Evolutionary conservation across 148 eudicot genomes (phyloP).

Genomic region (Persicaria maculosa): DNA sequence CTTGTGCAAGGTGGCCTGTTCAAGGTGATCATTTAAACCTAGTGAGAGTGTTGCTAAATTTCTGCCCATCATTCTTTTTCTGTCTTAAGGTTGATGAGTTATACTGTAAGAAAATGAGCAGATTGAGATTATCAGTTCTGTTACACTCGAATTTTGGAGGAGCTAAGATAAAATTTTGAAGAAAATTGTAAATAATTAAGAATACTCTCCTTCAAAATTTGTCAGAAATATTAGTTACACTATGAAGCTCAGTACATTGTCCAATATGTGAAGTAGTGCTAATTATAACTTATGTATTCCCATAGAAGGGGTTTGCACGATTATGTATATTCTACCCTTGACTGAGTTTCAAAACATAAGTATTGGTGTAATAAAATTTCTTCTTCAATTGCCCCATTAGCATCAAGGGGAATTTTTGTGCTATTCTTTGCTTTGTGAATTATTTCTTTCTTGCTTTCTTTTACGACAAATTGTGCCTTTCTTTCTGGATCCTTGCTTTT

Average conservation of each 20-base stretch:
- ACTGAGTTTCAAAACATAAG: no score
- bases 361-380: no score
- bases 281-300: neutral
- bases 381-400: no score
- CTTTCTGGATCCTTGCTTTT: neutral
- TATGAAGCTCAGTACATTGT: neutral
- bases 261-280: neutral
- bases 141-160: neutral
- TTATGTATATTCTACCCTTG: no score
- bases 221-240: neutral
- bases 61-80: neutral
- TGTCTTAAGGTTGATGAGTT: neutral
- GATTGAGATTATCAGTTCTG: neutral
- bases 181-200: neutral
- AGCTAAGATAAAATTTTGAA: neutral
- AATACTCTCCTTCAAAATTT: neutral
- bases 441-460: neutral
- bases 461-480: neutral
- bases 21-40: conserved; percentile 37
- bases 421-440: conserved; percentile 1
- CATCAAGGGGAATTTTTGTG: neutral
- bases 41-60: neutral
- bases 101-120: neutral
- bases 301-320: no score
- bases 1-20: conserved; percentile 89